Percentiles rank a stretch among this genome's conserved stretches.
These are phyloP conservation scores for Neostapfia colusana DNA, from an alignment of 176 grass and related monocot species.

Conservation along the genomic window DNA sequence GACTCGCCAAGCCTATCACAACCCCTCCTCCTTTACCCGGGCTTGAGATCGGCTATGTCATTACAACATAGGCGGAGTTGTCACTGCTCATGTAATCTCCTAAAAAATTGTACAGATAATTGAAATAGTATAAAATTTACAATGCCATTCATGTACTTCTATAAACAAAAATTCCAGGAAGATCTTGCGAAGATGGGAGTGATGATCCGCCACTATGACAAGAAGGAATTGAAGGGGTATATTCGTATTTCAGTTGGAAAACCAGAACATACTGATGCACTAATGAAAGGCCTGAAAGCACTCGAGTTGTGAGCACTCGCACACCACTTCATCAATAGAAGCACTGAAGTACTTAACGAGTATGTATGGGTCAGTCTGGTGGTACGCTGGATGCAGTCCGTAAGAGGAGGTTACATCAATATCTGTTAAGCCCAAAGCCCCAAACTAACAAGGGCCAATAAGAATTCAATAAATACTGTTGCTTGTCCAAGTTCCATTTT, in stretches of 20 bases:
- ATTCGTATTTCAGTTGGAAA: constrained; percentile 92
- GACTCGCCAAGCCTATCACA: no score
- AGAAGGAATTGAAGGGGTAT: constrained; percentile 87
- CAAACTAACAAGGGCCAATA: neutral
- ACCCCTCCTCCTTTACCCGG: no score
- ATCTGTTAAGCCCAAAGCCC: constrained; percentile 1
- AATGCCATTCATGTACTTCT: constrained; percentile 1
- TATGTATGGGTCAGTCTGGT: constrained; percentile 20
- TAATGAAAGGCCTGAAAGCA: constrained; percentile 73
- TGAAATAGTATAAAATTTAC: neutral
- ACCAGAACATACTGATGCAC: constrained; percentile 84
- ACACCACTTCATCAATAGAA: constrained; percentile 1
- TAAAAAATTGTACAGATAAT: neutral
- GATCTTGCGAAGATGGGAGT: constrained; percentile 90
- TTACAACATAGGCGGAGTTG: no score
- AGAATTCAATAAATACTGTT: neutral
- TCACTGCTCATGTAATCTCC: neutral
- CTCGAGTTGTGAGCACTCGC: constrained; percentile 41
- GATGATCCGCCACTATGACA: constrained; percentile 97
- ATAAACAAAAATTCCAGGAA: constrained; percentile 53
- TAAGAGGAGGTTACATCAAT: constrained; percentile 19
- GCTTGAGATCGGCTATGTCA: no score
- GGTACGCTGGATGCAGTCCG: constrained; percentile 20
- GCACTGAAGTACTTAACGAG: neutral
- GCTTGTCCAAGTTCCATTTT: neutral